A percentile compares a stretch with the other conserved stretches of the same genome.
These are phyloP conservation scores for Colletotrichum sp. DNA, from an alignment of 2,329 filamentous ascomycete genomes.

Conservation along the genomic window DNA sequence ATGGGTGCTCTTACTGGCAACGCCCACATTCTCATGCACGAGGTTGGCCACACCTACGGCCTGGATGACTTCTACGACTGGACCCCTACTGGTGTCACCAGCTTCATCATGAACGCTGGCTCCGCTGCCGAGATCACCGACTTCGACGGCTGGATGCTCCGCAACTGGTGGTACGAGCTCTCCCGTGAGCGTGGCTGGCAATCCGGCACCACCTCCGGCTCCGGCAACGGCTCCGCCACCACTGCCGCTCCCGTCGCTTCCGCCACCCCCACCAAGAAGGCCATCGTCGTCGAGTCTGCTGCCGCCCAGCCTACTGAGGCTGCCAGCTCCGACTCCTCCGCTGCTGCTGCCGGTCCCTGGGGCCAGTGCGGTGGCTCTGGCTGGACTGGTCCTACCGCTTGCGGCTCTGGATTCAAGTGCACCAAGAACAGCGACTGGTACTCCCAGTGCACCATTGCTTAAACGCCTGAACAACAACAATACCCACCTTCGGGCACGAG, in stretches of 20 bases:
- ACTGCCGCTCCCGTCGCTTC: background rate
- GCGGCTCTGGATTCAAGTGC: slow-evolving; percentile 27
- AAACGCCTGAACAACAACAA: background rate
- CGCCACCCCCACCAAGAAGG: background rate
- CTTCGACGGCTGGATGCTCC: slow-evolving; percentile 54
- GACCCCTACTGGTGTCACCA: slow-evolving; percentile 43
- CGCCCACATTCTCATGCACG: slow-evolving; percentile 51
- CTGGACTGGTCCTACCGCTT: slow-evolving; percentile 28
- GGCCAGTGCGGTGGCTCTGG: slow-evolving; percentile 30
- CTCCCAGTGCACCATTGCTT: slow-evolving; percentile 26
- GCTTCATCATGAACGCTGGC: slow-evolving; percentile 52
- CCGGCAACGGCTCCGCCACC: background rate
- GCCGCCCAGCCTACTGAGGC: background rate
- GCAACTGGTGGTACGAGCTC: slow-evolving; percentile 49
- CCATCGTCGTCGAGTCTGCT: background rate
- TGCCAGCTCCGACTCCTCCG: background rate
- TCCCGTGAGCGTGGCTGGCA: slow-evolving; percentile 34
- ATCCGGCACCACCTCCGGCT: background rate
- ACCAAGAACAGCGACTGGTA: slow-evolving; percentile 31
- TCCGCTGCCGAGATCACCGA: slow-evolving; percentile 46
- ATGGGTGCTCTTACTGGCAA: slow-evolving; percentile 39
- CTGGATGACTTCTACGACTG: slow-evolving; percentile 46
- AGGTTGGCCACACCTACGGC: slow-evolving; percentile 49
- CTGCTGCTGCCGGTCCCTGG: slow-evolving; percentile 13
- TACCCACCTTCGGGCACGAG: background rate